phyloP scores from a whole-genome alignment of 1,284 basidiomycete species.

The Fomitiporia mediterranea region DNA sequence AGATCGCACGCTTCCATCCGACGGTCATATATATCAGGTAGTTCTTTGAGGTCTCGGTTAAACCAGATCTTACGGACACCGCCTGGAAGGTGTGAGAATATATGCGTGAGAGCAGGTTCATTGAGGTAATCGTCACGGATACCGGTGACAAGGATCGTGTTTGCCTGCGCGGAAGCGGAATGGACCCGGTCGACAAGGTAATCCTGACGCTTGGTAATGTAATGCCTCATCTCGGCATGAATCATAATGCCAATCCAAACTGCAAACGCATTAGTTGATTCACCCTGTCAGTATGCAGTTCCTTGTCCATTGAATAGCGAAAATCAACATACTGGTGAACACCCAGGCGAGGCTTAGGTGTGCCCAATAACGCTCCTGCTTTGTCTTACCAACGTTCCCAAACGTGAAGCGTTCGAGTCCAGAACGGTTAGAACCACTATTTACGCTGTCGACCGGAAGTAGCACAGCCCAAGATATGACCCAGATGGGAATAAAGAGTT shows the following conservation, averaged over 20 bases:
- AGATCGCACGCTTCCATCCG: constrained; percentile 70
- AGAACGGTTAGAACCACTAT: constrained; percentile 43
- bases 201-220: constrained; percentile 76
- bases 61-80: constrained; percentile 90
- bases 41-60: constrained; percentile 77
- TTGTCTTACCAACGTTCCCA: constrained; percentile 62
- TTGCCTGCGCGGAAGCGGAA: constrained; percentile 72
- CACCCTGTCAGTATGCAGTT: background rate
- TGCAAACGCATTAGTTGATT: constrained; percentile 27
- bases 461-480: constrained; percentile 67
- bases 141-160: constrained; percentile 86
- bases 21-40: constrained; percentile 81
- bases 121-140: constrained; percentile 78
- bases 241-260: constrained; percentile 86
- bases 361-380: constrained; percentile 63
- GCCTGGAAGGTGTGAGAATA: constrained; percentile 78
- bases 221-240: constrained; percentile 75
- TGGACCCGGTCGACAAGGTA: constrained; percentile 79
- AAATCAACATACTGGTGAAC: constrained; percentile 60
- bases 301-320: background rate
- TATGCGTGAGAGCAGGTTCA: constrained; percentile 55
- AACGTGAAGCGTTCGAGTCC: constrained; percentile 78
- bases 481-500: constrained; percentile 82
- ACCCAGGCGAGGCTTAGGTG: constrained; percentile 71
- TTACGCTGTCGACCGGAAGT: constrained; percentile 62